Conservation (phyloP, 2,329 filamentous ascomycete genomes). For the Blumeriella jaapii region DNA sequence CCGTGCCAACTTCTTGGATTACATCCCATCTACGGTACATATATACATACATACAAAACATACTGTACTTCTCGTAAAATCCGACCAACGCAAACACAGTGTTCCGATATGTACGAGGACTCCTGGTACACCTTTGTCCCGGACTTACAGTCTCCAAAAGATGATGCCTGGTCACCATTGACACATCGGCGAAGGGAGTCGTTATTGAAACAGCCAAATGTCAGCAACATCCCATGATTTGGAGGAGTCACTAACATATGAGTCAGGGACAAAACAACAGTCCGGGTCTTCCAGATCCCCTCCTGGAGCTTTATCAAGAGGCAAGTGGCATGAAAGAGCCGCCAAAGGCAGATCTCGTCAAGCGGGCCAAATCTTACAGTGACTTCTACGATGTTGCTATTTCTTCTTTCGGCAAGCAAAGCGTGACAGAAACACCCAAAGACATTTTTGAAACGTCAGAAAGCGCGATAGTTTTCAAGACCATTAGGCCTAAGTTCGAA, state of each 20-base stretch:
- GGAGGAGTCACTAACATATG: constrained; percentile 28
- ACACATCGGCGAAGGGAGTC: constrained; percentile 58
- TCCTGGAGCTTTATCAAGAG: constrained; percentile 49
- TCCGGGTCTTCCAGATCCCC: constrained; percentile 40
- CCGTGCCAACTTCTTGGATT: too few species aligned
- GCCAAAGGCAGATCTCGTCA: constrained; percentile 51
- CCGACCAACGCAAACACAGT: neutral
- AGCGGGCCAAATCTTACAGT: constrained; percentile 66
- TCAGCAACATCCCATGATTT: constrained; percentile 27
- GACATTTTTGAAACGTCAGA: constrained; percentile 15
- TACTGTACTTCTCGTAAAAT: too few species aligned
- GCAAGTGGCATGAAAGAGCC: constrained; percentile 43
- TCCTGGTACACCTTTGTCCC: constrained; percentile 73
- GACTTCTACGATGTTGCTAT: constrained; percentile 59
- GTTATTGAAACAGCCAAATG: constrained; percentile 55
- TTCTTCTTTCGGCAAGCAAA: constrained; percentile 44
- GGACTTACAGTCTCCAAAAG: constrained; percentile 42
- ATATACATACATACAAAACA: too few species aligned
- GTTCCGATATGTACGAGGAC: constrained; percentile 70
- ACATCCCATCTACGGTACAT: too few species aligned
- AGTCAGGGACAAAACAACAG: constrained; percentile 39
- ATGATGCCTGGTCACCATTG: constrained; percentile 32
- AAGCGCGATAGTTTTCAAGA: neutral
- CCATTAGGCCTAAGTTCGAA: constrained; percentile 30
- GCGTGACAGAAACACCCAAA: constrained; percentile 17